phyloP scores from a whole-genome alignment of 2,329 filamentous ascomycete species.

The Clonostachys solani region DNA sequence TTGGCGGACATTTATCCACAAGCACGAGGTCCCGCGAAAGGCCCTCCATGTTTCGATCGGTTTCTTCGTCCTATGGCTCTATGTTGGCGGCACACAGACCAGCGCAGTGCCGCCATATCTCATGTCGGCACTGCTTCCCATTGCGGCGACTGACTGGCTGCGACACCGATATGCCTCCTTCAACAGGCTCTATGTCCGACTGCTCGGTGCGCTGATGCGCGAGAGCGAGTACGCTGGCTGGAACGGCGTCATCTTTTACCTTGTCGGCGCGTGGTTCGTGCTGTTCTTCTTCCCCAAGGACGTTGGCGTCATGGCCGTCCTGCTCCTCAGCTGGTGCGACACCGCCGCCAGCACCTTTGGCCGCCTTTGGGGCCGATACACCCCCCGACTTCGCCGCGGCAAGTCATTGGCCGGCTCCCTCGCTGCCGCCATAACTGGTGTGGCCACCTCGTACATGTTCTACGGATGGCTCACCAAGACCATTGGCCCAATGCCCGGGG shows the following conservation, averaged over 20 bases:
- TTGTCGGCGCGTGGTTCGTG: conserved; percentile 84
- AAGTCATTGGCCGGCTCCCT: conserved; percentile 90
- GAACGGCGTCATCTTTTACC: conserved; percentile 96
- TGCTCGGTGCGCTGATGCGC: conserved; percentile 88
- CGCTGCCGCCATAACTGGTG: conserved; percentile 78
- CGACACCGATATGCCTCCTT: conserved; percentile 78
- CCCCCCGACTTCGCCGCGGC: conserved; percentile 75
- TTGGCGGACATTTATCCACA: conserved; percentile 89
- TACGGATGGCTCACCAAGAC: conserved; percentile 81
- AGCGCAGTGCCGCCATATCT: conserved; percentile 78
- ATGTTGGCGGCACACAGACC: conserved; percentile 74
- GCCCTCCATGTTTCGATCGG: conserved; percentile 92
- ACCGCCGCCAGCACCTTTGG: conserved; percentile 95
- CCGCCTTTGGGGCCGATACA: conserved; percentile 83
- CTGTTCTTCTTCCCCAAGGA: conserved; percentile 91
- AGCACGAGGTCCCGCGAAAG: conserved; percentile 95
- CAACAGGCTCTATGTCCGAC: conserved; percentile 82
- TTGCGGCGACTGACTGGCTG: conserved; percentile 75
- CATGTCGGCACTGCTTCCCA: conserved; percentile 76
- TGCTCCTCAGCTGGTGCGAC: conserved; percentile 96
- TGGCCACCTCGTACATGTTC: conserved; percentile 79
- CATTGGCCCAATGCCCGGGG: conserved; percentile 62
- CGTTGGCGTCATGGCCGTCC: conserved; percentile 80
- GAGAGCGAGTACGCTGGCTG: conserved; percentile 92
- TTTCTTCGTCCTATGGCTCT: conserved; percentile 86